Base-by-base conservation (phyloP, 805 yeast genomes). In the Crinitomyces ghanaensis region DNA sequence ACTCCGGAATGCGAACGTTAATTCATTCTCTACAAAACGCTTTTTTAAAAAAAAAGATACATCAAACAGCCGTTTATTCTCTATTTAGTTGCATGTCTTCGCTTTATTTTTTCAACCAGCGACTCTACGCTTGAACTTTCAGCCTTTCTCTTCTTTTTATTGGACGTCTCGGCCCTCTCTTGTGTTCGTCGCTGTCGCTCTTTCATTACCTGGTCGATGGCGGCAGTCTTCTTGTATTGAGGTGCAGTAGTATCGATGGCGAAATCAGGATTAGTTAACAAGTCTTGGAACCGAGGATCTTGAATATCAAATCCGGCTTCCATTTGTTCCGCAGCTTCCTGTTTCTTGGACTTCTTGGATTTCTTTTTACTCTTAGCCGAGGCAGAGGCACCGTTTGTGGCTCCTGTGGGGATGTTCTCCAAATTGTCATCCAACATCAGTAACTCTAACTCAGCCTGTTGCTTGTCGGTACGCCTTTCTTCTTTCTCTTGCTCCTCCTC, bases 211-310 rank as follows among this genome's bases (percentile, higher is more conserved):
- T 77, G 68, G 51, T 77, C 76, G 94, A 88, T 86, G 17, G 91
- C 84, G 12, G 72, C 62, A 1, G 97, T 86, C 57, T 77, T 74
- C 61, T 81, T 85, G 65, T 72, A 88, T 53, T 83, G 94, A n/a
- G 93, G 80, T 50, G 68, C 74, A 14, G 93, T 77, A 15, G 96
- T 93, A 57, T 93, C 98, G 52, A 93, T 85, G 8, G 95, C 95
- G 58, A 74, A 91, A 41, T 79, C 91, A 42, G 82, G 95, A 41
- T 74, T 77, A 48, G 84, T 84, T 50, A 77, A 83, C 42, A 85
- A 65, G 43, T 79, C 93, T 30, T 68, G 68, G 64, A 91, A 91
- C 60, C 98, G 77, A 11, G 79, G 75, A 64, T 91, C 98, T 26
- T 65, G 63, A 49, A 82, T 70, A 48, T 83, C 85, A 28, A 85